phyloP scores from a whole-genome alignment of 495 filamentous ascomycete genomes.

The Penicillium daleae region DNA sequence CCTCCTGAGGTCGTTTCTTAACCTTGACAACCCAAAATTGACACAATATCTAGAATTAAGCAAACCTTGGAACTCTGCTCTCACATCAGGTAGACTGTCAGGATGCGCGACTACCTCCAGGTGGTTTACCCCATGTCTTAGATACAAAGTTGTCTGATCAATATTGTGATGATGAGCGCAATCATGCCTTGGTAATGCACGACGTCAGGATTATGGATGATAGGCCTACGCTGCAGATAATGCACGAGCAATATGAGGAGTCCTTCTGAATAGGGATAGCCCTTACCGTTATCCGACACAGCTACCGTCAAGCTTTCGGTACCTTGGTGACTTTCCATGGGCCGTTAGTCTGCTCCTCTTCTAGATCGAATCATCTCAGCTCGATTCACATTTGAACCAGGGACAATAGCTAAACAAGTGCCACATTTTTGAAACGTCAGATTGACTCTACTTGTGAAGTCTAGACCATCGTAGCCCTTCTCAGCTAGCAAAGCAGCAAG shows the following conservation, averaged over 20 bases:
- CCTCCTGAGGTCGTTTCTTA: constrained; percentile 16
- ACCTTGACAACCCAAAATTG: constrained; percentile 23
- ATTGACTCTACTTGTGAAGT: constrained; percentile 27
- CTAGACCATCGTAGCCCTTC: constrained; percentile 19
- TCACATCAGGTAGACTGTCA: background rate
- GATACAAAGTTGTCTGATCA: background rate
- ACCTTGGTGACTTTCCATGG: constrained; percentile 24
- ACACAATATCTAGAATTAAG: constrained; percentile 15
- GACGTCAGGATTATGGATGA: constrained; percentile 33
- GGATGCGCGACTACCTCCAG: background rate
- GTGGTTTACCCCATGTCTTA: background rate
- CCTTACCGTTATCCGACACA: background rate
- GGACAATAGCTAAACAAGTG: constrained; percentile 15
- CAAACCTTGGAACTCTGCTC: background rate
- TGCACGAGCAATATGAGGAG: background rate
- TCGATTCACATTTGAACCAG: constrained; percentile 19
- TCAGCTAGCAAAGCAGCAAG: background rate
- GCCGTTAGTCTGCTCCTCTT: background rate
- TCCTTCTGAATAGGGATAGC: background rate
- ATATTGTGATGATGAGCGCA: constrained; percentile 10
- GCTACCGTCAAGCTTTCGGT: constrained; percentile 26
- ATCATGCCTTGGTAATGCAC: constrained; percentile 31
- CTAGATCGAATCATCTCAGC: constrained; percentile 17
- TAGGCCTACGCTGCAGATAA: background rate
- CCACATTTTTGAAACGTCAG: constrained; percentile 34